phyloP scores from a whole-genome alignment of 148 eudicot genomes.

The Cornus controversa region DNA sequence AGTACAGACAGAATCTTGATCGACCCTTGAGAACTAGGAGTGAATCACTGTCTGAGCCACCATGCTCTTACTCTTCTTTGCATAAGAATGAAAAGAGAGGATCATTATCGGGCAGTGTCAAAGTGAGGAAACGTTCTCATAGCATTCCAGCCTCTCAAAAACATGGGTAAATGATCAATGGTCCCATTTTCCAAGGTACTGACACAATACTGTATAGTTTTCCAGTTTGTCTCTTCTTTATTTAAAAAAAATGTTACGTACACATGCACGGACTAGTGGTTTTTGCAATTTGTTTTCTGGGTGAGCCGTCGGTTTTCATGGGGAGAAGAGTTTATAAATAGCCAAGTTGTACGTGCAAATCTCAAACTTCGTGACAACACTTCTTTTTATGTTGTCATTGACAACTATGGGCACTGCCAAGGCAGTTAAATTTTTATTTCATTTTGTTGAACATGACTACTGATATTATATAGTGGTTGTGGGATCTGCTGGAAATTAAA shows the following conservation, averaged over 20 bases:
- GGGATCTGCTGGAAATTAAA: too few species aligned
- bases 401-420: too few species aligned
- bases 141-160: slow-evolving; percentile 62
- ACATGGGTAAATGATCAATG: slow-evolving; percentile 29
- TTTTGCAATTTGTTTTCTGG: too few species aligned
- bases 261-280: neutral
- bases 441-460: too few species aligned
- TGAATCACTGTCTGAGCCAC: slow-evolving; percentile 37
- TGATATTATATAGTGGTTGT: too few species aligned
- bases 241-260: neutral
- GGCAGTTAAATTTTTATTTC: too few species aligned
- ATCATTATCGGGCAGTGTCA: slow-evolving; percentile 29
- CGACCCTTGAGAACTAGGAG: slow-evolving; percentile 48
- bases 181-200: slow-evolving; percentile 16
- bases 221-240: neutral
- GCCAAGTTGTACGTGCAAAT: too few species aligned
- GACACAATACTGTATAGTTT: neutral
- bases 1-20: slow-evolving; percentile 38
- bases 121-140: slow-evolving; percentile 56
- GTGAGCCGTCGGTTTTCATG: neutral
- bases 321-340: too few species aligned
- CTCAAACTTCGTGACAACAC: too few species aligned
- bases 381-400: too few species aligned
- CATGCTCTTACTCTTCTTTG: slow-evolving; percentile 20
- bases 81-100: slow-evolving; percentile 36